phyloP scores from a whole-genome alignment of 805 yeast species.

The Dipodascopsis tothii region DNA sequence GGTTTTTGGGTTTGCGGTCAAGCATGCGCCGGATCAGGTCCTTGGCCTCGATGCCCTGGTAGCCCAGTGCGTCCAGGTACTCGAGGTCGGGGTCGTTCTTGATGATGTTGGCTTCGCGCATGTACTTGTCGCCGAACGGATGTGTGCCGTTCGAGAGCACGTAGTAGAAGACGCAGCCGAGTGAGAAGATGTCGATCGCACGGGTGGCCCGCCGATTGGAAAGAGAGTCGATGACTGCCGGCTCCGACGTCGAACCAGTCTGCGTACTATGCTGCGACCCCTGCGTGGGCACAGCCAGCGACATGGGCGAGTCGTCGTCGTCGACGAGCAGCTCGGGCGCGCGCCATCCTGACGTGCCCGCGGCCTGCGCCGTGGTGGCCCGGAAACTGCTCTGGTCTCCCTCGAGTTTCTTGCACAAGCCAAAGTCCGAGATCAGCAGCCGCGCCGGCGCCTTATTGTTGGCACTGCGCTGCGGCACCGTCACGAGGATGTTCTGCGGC shows the following conservation, averaged over 20 bases:
- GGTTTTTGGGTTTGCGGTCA: constrained; percentile 48
- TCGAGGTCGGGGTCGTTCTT: constrained; percentile 51
- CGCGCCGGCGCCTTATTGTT: constrained; percentile 43
- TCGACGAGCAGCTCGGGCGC: constrained; percentile 79
- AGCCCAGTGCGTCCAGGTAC: constrained; percentile 37
- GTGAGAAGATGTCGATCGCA: constrained; percentile 86
- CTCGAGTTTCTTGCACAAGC: constrained; percentile 85
- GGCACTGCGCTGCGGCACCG: constrained; percentile 45
- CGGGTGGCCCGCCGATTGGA: constrained; percentile 61
- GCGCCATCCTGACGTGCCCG: constrained; percentile 98
- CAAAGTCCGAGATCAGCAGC: constrained; percentile 87
- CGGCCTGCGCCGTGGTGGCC: constrained; percentile 86
- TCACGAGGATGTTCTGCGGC: constrained; percentile 87
- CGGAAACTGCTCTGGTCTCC: constrained; percentile 87
- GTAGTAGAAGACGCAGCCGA: constrained; percentile 91
- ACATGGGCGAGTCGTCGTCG: constrained; percentile 5
- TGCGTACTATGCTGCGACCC: not conserved
- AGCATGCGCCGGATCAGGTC: constrained; percentile 74
- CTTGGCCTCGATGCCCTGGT: constrained; percentile 53
- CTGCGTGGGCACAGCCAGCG: not conserved
- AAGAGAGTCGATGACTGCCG: constrained; percentile 35
- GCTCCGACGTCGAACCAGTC: constrained; percentile 29
- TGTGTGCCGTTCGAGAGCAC: constrained; percentile 76
- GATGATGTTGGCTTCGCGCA: constrained; percentile 82
- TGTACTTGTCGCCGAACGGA: constrained; percentile 90